Conservation (phyloP, 176 grass and related monocot species). For the Oropetium thomaeum region DNA sequence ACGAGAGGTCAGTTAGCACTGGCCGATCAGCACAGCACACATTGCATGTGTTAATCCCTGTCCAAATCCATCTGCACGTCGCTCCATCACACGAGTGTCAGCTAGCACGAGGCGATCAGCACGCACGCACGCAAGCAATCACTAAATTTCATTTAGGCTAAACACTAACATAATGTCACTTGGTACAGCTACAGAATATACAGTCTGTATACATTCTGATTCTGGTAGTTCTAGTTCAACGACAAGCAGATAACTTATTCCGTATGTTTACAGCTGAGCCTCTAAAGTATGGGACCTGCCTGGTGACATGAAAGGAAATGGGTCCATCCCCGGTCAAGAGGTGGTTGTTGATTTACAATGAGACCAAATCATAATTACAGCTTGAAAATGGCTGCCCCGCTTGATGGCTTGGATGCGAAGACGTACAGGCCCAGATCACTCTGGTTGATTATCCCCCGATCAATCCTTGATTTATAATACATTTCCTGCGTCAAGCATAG, state of each 20-base stretch:
- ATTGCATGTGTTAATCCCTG: too few relatives aligned
- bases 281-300: not conserved
- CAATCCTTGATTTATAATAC: conserved; percentile 79
- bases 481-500: conserved; percentile 45
- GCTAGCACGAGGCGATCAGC: not conserved
- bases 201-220: too few relatives aligned
- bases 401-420: conserved; percentile 95
- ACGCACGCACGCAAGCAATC: not conserved
- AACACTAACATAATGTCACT: not conserved
- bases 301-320: not conserved
- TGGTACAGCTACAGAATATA: not conserved
- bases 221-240: too few relatives aligned
- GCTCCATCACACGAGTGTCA: not conserved
- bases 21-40: not conserved
- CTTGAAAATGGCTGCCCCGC: conserved; percentile 82
- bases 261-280: not conserved
- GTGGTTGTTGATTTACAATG: conserved; percentile 3
- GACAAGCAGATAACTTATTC: not conserved
- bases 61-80: not conserved
- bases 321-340: not conserved
- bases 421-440: conserved; percentile 67
- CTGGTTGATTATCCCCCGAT: conserved; percentile 65
- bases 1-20: not conserved
- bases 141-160: not conserved
- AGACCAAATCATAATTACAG: conserved; percentile 31